phyloP scores from a whole-genome alignment of 2,329 filamentous ascomycete species.

The Diaporthe batatas region DNA sequence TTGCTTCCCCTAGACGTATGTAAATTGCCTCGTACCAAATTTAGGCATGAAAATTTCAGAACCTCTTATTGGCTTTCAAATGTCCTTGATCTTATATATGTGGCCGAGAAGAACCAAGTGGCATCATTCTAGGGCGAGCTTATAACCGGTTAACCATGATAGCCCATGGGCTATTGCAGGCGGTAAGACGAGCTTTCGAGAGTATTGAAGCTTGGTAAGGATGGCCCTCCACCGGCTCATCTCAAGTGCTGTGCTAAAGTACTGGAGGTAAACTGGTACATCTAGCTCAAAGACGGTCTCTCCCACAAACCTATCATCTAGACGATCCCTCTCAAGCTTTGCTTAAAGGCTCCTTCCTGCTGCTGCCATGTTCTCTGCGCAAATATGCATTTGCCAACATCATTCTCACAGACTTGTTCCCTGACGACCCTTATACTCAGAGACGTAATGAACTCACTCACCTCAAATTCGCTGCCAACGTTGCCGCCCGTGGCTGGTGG shows the following conservation, averaged over 20 bases:
- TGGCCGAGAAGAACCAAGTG: background rate
- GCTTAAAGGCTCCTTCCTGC: no score
- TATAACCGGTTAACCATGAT: background rate
- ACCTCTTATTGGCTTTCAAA: background rate
- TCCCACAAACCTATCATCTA: background rate
- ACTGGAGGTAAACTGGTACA: background rate
- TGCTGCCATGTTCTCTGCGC: background rate
- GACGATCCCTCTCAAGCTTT: background rate
- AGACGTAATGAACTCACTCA: background rate
- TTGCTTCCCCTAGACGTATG: background rate
- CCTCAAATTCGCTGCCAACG: background rate
- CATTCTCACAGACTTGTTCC: background rate
- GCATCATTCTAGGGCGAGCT: no score
- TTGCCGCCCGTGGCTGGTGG: constrained; percentile 12
- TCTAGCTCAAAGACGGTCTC: constrained; percentile 9
- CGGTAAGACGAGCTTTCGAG: constrained; percentile 4
- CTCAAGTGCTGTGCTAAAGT: background rate
- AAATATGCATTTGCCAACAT: background rate
- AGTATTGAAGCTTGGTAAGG: background rate
- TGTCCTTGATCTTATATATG: background rate
- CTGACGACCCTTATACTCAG: background rate
- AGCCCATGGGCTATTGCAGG: background rate
- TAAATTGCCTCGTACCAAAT: background rate
- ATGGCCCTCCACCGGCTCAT: background rate
- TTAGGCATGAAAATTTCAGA: background rate